Conservation (phyloP, 2,329 filamentous ascomycete genomes). For the Pochonia chlamydosporia region DNA sequence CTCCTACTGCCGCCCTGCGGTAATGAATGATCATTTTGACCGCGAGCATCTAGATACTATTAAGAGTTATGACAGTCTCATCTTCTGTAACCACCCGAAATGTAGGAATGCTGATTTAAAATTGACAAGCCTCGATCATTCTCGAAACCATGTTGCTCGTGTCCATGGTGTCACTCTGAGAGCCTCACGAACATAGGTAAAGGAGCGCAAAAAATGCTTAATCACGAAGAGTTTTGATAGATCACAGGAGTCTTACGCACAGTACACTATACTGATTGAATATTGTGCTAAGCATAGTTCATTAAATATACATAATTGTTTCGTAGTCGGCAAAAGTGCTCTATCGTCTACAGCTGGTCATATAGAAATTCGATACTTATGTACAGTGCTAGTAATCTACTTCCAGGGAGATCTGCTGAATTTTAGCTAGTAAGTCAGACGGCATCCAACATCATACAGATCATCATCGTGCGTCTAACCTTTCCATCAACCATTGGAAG, state of each 20-base stretch:
- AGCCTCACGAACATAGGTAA: not conserved
- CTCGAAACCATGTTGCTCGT: not conserved
- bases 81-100: not conserved
- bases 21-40: too few species aligned
- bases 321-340: not conserved
- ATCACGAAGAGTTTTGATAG: not conserved
- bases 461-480: too few species aligned
- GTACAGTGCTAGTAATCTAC: too few species aligned
- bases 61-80: not conserved
- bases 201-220: not conserved
- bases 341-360: too few species aligned
- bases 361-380: too few species aligned
- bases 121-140: not conserved
- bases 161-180: not conserved
- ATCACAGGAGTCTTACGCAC: not conserved
- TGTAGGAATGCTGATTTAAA: not conserved
- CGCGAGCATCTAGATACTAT: not conserved
- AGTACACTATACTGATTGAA: not conserved
- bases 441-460: too few species aligned
- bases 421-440: too few species aligned
- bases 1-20: too few species aligned
- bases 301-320: not conserved
- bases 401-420: too few species aligned
- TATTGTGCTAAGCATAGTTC: not conserved
- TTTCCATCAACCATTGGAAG: too few species aligned